Evolutionary conservation across 345 rosid genomes (phyloP).

Genomic region (Salix udensis): DNA sequence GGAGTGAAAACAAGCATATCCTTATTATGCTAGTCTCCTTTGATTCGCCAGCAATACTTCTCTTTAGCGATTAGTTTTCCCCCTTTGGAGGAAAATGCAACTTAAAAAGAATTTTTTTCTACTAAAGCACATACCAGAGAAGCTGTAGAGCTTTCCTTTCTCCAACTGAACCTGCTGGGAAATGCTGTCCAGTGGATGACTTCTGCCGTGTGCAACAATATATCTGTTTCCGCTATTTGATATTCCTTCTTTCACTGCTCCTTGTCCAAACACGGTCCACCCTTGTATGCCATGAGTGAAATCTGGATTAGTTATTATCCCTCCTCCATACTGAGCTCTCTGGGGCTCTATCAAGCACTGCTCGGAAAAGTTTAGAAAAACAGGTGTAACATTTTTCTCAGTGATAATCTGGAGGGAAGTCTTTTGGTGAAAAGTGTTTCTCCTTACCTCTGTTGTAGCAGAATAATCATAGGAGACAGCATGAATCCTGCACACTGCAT

Average conservation of each 20-base stretch:
- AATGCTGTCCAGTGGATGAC: constrained; percentile 32
- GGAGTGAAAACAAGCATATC: too few relatives aligned
- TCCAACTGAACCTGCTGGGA: constrained; percentile 41
- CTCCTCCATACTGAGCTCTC: constrained; percentile 47
- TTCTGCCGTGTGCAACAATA: constrained; percentile 30
- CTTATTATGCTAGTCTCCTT: too few relatives aligned
- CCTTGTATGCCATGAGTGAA: constrained; percentile 36
- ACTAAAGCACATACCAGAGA: constrained; percentile 47
- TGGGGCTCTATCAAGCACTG: constrained; percentile 66
- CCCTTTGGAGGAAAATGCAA: too few relatives aligned
- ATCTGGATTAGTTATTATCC: constrained; percentile 46
- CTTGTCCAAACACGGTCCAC: constrained; percentile 37
- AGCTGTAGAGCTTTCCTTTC: constrained; percentile 47
- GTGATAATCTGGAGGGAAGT: too few relatives aligned
- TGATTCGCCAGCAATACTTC: too few relatives aligned
- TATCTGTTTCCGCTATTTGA: constrained; percentile 33
- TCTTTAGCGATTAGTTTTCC: too few relatives aligned
- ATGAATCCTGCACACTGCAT: constrained; percentile 24
- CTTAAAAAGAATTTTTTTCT: too few relatives aligned
- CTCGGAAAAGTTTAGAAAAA: not conserved
- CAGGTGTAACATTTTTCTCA: too few relatives aligned
- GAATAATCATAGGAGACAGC: constrained; percentile 41
- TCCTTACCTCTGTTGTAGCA: constrained; percentile 55
- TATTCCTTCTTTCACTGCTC: constrained; percentile 23
- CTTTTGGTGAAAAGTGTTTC: too few relatives aligned